Evolutionary conservation across 2,329 filamentous ascomycete genomes (phyloP).

Genomic region (Aspergillus neoniger): DNA sequence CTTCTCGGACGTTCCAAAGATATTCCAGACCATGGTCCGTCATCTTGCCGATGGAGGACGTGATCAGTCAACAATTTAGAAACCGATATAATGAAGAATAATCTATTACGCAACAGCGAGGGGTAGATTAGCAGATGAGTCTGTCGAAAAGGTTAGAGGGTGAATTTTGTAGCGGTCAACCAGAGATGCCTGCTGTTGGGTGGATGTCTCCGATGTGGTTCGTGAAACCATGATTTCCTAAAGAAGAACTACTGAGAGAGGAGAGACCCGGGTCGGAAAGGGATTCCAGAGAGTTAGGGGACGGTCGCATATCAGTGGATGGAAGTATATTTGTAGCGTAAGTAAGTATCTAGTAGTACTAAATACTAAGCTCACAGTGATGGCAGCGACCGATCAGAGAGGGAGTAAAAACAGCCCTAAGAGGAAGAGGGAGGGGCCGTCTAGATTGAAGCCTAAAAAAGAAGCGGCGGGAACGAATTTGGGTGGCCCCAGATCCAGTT

Average conservation of each 20-base stretch:
- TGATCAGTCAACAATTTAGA: background rate
- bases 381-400: background rate
- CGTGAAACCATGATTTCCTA: conserved; percentile 1
- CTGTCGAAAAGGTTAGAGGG: background rate
- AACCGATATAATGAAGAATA: background rate
- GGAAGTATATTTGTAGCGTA: background rate
- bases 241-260: background rate
- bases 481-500: conserved; percentile 18
- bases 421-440: conserved; percentile 16
- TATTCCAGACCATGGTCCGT: background rate
- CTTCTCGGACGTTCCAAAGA: background rate
- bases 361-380: background rate
- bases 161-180: conserved; percentile 6
- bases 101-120: conserved; percentile 4
- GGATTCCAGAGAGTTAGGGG: background rate
- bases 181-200: background rate
- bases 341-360: background rate
- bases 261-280: background rate
- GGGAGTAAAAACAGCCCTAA: conserved; percentile 1
- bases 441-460: conserved; percentile 28
- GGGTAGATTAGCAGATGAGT: background rate
- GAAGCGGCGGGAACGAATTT: conserved; percentile 24
- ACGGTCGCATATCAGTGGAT: background rate
- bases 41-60: background rate
- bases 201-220: conserved; percentile 4